Base-by-base conservation (phyloP, 140 eudicot species). In the Flaveria floridana region DNA sequence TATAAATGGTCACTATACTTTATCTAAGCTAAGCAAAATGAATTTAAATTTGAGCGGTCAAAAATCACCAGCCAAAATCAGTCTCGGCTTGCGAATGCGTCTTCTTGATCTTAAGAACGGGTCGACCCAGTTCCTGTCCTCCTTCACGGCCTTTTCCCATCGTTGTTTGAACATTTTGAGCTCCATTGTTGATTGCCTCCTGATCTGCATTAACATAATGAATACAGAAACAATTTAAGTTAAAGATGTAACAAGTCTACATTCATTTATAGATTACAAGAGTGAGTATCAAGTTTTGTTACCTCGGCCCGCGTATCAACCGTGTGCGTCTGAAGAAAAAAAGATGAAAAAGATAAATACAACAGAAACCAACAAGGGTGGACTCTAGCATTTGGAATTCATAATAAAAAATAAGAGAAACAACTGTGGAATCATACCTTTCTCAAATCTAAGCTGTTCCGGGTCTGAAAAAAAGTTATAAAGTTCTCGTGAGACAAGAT, bases 121-220 rank as follows among this genome's bases (percentile, higher is more conserved):
- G 80, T 90, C 98, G 26, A 82, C 93, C 98, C 98, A 93, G 37
- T 84, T 72, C 67, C 2, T 61, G 74, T 93, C 97, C 70, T 86
- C 88, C 78, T 83, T 78, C 13, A 81, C 89, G 0, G 98, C 98
- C 75, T 80, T 65, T 72, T 93, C 91, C 98, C 98, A 93, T 13
- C 98, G 82, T 26, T 84, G 86, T 81, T 88, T 88, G 56, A 93
- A 93, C 19, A 28, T 85, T 64, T 80, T 82, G 50, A 89, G 94
- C 86, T 93, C 98, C 11, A 19, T 53, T 3, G 97, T 88, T 7
- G 98, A 88, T 72, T 93, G 96, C 79, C 96, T 86, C 68, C 98
- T 81, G 26, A 90, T 88, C 98, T 93, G 91, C 71, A 75, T 50
- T 14, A 42, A 30, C 65, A 73, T 15, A 28, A 30, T 25, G 3